A percentile compares a stretch with the other conserved stretches of the same genome.
Evolutionary conservation across 805 yeast species (phyloP).

Genomic region (Yamadazyma endophytica): DNA sequence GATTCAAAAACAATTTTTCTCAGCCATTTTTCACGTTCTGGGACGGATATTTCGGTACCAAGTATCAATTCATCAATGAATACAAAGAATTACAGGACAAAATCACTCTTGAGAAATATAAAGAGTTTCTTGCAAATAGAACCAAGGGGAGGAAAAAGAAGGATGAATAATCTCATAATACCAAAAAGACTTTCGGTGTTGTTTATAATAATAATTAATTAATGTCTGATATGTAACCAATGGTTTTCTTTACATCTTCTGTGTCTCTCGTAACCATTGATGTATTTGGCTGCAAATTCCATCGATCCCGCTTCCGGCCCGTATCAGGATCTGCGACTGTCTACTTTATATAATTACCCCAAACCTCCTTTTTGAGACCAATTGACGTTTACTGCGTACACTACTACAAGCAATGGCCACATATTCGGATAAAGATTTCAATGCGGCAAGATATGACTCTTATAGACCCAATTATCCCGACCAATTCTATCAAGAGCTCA

Average conservation of each 20-base stretch:
- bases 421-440: slow-evolving; percentile 27
- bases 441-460: slow-evolving; percentile 27
- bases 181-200: too few species aligned
- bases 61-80: slow-evolving; percentile 57
- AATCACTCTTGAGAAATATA: slow-evolving; percentile 64
- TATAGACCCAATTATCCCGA: slow-evolving; percentile 41
- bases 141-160: slow-evolving; percentile 11
- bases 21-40: slow-evolving; percentile 96
- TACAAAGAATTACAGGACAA: slow-evolving; percentile 63
- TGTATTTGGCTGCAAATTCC: too few species aligned
- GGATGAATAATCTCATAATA: slow-evolving; percentile 1
- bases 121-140: slow-evolving; percentile 47
- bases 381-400: background rate
- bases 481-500: slow-evolving; percentile 27
- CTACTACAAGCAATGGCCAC: slow-evolving; percentile 23
- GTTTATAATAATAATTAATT: too few species aligned
- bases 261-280: too few species aligned
- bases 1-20: slow-evolving; percentile 86
- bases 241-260: too few species aligned
- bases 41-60: slow-evolving; percentile 74
- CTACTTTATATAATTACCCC: slow-evolving; percentile 1
- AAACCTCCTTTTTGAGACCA: background rate
- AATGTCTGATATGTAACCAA: too few species aligned
- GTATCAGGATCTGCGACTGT: slow-evolving; percentile 1
- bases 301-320: slow-evolving; percentile 4